A percentile compares a stretch with the other conserved stretches of the same genome.
These are phyloP conservation scores for Carallia pectinifolia DNA, from an alignment of 345 rosid genomes.

Conservation along the genomic window DNA sequence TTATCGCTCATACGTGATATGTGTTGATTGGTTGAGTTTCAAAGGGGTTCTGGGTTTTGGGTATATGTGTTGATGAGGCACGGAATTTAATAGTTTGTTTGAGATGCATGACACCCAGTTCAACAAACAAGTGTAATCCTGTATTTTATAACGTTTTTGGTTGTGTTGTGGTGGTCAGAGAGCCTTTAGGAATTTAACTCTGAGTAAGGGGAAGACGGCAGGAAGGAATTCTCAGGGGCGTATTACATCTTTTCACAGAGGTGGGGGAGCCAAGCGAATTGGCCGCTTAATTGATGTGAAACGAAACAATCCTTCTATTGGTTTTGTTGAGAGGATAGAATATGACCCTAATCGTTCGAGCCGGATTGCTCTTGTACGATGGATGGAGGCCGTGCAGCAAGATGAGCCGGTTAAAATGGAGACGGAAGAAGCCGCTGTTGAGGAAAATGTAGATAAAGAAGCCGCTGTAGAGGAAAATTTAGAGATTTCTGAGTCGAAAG, in stretches of 20 bases:
- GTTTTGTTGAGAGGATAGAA: conserved; percentile 11
- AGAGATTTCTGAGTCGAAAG: background rate
- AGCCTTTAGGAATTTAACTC: conserved; percentile 1
- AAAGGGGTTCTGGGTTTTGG: too few species aligned
- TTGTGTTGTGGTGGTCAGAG: background rate
- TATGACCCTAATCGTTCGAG: conserved; percentile 12
- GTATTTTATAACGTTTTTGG: background rate
- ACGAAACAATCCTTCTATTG: background rate
- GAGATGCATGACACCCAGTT: background rate
- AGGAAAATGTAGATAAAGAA: background rate
- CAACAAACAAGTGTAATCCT: background rate
- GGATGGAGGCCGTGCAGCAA: background rate
- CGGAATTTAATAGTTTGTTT: background rate
- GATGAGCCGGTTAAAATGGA: too few species aligned
- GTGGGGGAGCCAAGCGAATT: background rate
- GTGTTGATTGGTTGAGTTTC: background rate
- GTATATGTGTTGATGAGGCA: too few species aligned
- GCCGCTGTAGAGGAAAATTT: background rate
- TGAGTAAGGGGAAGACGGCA: conserved; percentile 3
- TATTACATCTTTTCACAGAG: conserved; percentile 11
- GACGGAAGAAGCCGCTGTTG: too few species aligned
- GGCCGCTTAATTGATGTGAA: conserved; percentile 8
- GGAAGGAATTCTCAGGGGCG: conserved; percentile 10
- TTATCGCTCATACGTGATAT: too few species aligned
- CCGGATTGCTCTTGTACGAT: conserved; percentile 4